A percentile compares a stretch with the other conserved stretches of the same genome.
phyloP scores from a whole-genome alignment of 352 stramenopile species.

The Lagenidium sp. region DNA sequence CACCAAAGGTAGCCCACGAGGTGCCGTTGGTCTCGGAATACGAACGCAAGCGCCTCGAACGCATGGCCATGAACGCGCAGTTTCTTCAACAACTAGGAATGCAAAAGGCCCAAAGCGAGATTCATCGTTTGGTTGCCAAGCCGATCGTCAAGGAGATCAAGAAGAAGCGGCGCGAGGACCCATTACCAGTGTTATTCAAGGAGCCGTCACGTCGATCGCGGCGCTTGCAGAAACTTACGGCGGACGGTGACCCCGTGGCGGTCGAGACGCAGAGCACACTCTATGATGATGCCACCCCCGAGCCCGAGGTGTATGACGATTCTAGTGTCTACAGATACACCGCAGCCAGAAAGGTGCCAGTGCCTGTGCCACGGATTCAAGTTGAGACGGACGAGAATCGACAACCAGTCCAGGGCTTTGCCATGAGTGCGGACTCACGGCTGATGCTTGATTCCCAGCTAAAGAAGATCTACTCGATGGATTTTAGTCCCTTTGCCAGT shows the following conservation, averaged over 20 bases:
- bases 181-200: too few species aligned
- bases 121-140: too few species aligned
- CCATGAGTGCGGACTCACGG: background rate
- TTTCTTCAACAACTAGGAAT: slow-evolving; percentile 40
- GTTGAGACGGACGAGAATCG: slow-evolving; percentile 6
- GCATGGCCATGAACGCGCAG: slow-evolving; percentile 31
- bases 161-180: slow-evolving; percentile 2
- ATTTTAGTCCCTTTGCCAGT: slow-evolving; percentile 28
- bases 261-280: background rate
- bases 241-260: too few species aligned
- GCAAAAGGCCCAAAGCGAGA: background rate
- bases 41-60: slow-evolving; percentile 25
- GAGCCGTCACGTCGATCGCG: too few species aligned
- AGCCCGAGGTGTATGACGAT: slow-evolving; percentile 1
- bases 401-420: slow-evolving; percentile 13
- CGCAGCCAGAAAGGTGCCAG: background rate
- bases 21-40: slow-evolving; percentile 36
- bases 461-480: slow-evolving; percentile 35
- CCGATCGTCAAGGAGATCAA: too few species aligned
- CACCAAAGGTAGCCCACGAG: too few species aligned
- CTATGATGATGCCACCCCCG: background rate
- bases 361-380: background rate
- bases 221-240: background rate
- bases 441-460: slow-evolving; percentile 19
- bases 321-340: slow-evolving; percentile 10